Percentiles rank a stretch among this genome's conserved stretches.
phyloP scores from a whole-genome alignment of 768 basidiomycete genomes.

The Lyophyllum semitale region DNA sequence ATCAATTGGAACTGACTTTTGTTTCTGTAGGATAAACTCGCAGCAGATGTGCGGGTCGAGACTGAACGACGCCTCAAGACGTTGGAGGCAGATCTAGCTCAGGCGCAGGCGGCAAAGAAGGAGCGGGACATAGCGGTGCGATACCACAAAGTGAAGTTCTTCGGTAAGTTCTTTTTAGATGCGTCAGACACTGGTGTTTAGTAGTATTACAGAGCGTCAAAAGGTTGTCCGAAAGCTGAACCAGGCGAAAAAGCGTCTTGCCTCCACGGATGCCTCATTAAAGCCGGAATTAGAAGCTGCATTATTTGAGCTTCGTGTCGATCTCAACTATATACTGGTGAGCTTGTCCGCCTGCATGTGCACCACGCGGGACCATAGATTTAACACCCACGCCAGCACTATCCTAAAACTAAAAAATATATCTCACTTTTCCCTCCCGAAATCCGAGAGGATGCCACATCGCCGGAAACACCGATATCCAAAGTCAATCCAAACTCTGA shows the following conservation, averaged over 20 bases:
- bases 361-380: not conserved
- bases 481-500: conserved; percentile 54
- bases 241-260: conserved; percentile 60
- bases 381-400: conserved; percentile 53
- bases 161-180: conserved; percentile 57
- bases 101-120: conserved; percentile 61
- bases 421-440: conserved; percentile 86
- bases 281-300: conserved; percentile 46
- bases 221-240: conserved; percentile 81
- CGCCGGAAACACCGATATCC: conserved; percentile 25
- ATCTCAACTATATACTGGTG: conserved; percentile 90
- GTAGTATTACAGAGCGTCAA: conserved; percentile 65
- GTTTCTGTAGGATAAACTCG: conserved; percentile 63
- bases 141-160: conserved; percentile 94
- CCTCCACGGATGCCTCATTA: conserved; percentile 32
- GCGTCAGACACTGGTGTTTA: not conserved
- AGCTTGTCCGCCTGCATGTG: not conserved
- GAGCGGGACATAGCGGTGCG: conserved; percentile 73
- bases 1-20: not conserved
- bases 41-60: conserved; percentile 81
- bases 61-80: conserved; percentile 78
- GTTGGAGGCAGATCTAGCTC: conserved; percentile 71
- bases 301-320: conserved; percentile 71
- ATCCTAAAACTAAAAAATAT: conserved; percentile 85
- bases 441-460: conserved; percentile 38